Base-by-base conservation (phyloP, 257 asterid species). In the Penstemon barbatus region DNA sequence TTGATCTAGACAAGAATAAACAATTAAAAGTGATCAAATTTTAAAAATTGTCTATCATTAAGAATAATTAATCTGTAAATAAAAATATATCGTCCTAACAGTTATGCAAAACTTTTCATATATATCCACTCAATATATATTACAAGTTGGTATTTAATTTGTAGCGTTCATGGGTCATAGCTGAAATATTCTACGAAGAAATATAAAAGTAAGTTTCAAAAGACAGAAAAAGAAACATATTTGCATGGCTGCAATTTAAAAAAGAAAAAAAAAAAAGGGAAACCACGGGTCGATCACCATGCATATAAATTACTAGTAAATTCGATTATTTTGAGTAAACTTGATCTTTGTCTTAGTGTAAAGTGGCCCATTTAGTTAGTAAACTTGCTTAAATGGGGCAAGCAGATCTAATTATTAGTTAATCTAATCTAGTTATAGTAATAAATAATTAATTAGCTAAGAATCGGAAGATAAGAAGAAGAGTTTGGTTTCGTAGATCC, bases 171-270 rank as follows among this genome's bases (percentile, higher is more conserved):
- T 25, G 33, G 62, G 53, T 48, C 58, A 49, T 62, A 63, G 15
- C 40, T 0, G 39, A 5, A 38, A 33, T 9, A 8, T 1, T 25
- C 33, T 25, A 8, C 15, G 4, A 41, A 41, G 63, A 61, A 48
- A 71, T 60, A 70, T 49, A 50, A 13, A 9, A 5, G 49, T 44
- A 49, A 25, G 19, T 48, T 43, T 51, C 4, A 0, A 33, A 5
- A 11, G 19, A 71, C 33, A 5, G 64, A 45, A 48, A 69, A 62
- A 19, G 38, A 50, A 51, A 71, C 8, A 67, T 51, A 69, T 68
- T 50, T 73, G 81, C 78, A 75, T 75, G 86, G 80, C 57, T 38
- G 59, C 74, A 42, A 51, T 68, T 48, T 15, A 15, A 41, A 70
- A 65, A 25, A n/a, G n/a, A 25, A 25, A 2, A 1, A 25, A 25